A percentile compares a stretch with the other conserved stretches of the same genome.
Conservation (phyloP, 495 filamentous ascomycete species). For the Podospora didyma region DNA sequence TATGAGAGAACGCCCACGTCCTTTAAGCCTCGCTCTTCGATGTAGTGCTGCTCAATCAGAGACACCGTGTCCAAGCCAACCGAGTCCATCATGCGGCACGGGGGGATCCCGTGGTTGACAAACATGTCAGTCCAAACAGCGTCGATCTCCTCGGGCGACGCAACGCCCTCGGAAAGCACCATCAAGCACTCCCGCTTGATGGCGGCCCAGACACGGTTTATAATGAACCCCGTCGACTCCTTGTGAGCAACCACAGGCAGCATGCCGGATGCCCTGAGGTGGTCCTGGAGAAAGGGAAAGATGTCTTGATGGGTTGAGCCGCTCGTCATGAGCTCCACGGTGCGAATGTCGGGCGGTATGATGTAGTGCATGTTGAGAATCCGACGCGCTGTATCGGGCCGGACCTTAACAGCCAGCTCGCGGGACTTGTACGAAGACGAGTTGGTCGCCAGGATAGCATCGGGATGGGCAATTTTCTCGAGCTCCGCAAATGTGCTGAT, state of each 20-base stretch:
- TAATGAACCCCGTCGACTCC: slow-evolving; percentile 54
- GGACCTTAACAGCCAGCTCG: slow-evolving; percentile 44
- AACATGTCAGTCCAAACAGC: slow-evolving; percentile 38
- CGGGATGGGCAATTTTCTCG: slow-evolving; percentile 31
- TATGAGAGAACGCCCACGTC: slow-evolving; percentile 31
- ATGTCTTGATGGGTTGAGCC: slow-evolving; percentile 44
- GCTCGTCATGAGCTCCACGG: slow-evolving; percentile 55
- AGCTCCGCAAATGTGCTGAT: slow-evolving; percentile 46
- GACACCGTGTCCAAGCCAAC: slow-evolving; percentile 52
- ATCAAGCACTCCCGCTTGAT: slow-evolving; percentile 50
- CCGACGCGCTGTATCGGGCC: slow-evolving; percentile 26
- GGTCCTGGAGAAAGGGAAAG: slow-evolving; percentile 37
- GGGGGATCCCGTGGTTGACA: slow-evolving; percentile 13
- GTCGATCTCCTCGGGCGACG: slow-evolving; percentile 46
- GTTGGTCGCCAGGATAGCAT: slow-evolving; percentile 50
- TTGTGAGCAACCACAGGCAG: slow-evolving; percentile 33
- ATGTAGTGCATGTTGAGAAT: slow-evolving; percentile 49
- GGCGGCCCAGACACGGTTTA: slow-evolving; percentile 57
- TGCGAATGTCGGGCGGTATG: slow-evolving; percentile 46
- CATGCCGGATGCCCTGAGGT: slow-evolving; percentile 39
- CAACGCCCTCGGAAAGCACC: slow-evolving; percentile 49
- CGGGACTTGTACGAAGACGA: slow-evolving; percentile 47
- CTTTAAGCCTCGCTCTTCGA: slow-evolving; percentile 40
- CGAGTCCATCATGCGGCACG: slow-evolving; percentile 23
- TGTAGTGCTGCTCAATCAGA: slow-evolving; percentile 35